These are phyloP conservation scores for Naganishia liquefaciens DNA, from an alignment of 1,284 basidiomycete genomes.

Conservation along the genomic window DNA sequence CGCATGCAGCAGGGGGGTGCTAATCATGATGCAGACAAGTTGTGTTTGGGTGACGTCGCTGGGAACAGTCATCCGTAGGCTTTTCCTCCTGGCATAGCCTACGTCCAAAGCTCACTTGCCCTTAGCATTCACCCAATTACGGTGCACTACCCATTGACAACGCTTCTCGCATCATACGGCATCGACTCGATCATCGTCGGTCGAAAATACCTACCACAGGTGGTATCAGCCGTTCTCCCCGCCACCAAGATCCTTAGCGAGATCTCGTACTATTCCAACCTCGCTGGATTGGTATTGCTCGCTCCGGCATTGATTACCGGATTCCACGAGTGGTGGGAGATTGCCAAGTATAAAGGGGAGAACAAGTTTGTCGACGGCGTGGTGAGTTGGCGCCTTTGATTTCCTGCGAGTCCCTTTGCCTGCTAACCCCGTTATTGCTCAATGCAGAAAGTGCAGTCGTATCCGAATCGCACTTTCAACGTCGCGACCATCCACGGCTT, in stretches of 20 bases:
- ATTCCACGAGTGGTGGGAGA: slow-evolving; percentile 32
- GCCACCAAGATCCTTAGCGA: slow-evolving; percentile 29
- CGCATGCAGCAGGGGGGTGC: not conserved
- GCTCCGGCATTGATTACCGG: slow-evolving; percentile 30
- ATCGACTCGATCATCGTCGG: slow-evolving; percentile 24
- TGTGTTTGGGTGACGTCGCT: slow-evolving; percentile 26
- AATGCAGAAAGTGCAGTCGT: slow-evolving; percentile 24
- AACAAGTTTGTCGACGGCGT: slow-evolving; percentile 33
- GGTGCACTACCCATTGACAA: slow-evolving; percentile 33
- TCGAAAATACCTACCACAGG: slow-evolving; percentile 24
- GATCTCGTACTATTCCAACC: slow-evolving; percentile 32
- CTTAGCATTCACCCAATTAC: slow-evolving; percentile 31
- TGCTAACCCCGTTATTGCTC: not conserved
- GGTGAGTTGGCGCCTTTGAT: not conserved
- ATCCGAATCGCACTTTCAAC: slow-evolving; percentile 27
- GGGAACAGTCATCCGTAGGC: slow-evolving; percentile 27
- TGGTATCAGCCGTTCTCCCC: slow-evolving; percentile 22
- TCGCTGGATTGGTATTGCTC: slow-evolving; percentile 28
- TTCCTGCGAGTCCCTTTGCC: not conserved
- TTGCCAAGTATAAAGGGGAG: slow-evolving; percentile 30
- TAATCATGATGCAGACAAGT: slow-evolving; percentile 3
- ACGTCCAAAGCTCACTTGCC: not conserved
- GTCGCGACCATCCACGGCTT: slow-evolving; percentile 29
- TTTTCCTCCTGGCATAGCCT: no score
- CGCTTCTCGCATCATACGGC: slow-evolving; percentile 28